These are phyloP conservation scores for Lantana camara DNA, from an alignment of 257 asterid genomes.

Conservation along the genomic window DNA sequence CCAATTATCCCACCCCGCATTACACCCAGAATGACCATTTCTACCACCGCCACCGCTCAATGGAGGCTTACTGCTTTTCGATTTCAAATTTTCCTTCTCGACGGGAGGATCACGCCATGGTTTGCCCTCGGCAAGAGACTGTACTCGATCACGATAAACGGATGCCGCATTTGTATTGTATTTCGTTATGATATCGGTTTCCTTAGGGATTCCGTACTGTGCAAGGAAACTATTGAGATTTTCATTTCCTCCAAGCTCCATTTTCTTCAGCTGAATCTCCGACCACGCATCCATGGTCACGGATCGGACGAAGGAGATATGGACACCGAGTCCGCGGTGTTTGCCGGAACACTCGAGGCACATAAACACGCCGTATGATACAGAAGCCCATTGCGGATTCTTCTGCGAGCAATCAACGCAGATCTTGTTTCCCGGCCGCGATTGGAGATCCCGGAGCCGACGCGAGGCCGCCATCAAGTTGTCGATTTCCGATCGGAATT, in stretches of 20 bases:
- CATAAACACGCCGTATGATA: conserved; percentile 78
- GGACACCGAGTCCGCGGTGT: conserved; percentile 89
- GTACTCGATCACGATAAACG: conserved; percentile 65
- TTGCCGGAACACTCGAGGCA: conserved; percentile 89
- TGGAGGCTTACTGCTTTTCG: conserved; percentile 46
- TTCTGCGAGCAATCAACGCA: conserved; percentile 81
- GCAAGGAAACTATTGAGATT: conserved; percentile 48
- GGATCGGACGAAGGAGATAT: conserved; percentile 84
- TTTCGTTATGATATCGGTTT: conserved; percentile 61
- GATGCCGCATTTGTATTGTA: conserved; percentile 68
- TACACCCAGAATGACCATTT: conserved; percentile 29
- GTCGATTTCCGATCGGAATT: conserved; percentile 20
- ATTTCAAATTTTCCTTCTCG: conserved; percentile 42
- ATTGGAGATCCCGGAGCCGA: conserved; percentile 74
- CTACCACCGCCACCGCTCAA: conserved; percentile 38
- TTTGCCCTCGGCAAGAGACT: conserved; percentile 68
- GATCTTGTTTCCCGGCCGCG: conserved; percentile 70
- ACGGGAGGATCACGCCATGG: conserved; percentile 78
- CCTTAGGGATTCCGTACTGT: conserved; percentile 61
- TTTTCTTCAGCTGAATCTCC: conserved; percentile 73
- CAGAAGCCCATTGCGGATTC: conserved; percentile 92
- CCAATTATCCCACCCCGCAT: conserved; percentile 82
- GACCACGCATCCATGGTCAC: conserved; percentile 92
- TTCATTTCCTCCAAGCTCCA: conserved; percentile 76
- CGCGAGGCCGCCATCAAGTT: conserved; percentile 63